Evolutionary conservation across 371 early-diverging fungal species (phyloP).

Genomic region (Thermomucor indicae-seudaticae): DNA sequence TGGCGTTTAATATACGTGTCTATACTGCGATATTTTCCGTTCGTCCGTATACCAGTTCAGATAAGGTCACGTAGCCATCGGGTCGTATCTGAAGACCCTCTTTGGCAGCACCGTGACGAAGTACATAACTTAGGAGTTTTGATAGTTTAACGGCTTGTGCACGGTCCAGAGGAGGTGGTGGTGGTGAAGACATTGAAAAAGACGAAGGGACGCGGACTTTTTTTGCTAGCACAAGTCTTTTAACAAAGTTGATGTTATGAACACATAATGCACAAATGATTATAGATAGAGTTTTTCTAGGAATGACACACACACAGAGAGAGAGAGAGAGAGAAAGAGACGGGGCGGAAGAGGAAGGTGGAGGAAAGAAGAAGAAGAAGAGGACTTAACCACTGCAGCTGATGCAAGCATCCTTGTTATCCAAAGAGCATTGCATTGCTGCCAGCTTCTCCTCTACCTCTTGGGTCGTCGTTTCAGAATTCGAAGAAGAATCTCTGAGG

Average conservation of each 20-base stretch:
- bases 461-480: constrained; percentile 27
- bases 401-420: constrained; percentile 89
- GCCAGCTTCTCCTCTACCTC: constrained; percentile 38
- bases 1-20: neutral
- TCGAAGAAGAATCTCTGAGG: constrained; percentile 23
- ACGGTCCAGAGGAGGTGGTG: neutral
- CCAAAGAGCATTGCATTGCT: constrained; percentile 76
- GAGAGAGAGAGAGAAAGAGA: neutral
- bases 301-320: neutral
- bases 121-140: constrained; percentile 71
- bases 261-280: neutral
- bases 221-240: neutral
- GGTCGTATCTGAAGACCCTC: constrained; percentile 66
- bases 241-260: neutral
- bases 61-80: constrained; percentile 71
- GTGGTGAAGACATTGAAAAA: neutral
- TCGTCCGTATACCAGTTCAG: constrained; percentile 49
- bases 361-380: neutral
- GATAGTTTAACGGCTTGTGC: constrained; percentile 47
- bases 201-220: neutral
- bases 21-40: neutral
- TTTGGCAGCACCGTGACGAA: constrained; percentile 82
- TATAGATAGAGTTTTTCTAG: neutral
- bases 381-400: constrained; percentile 77
- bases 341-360: neutral